Evolutionary conservation across 495 filamentous ascomycete species (phyloP).

Genomic region (Achaetomiella virescens): DNA sequence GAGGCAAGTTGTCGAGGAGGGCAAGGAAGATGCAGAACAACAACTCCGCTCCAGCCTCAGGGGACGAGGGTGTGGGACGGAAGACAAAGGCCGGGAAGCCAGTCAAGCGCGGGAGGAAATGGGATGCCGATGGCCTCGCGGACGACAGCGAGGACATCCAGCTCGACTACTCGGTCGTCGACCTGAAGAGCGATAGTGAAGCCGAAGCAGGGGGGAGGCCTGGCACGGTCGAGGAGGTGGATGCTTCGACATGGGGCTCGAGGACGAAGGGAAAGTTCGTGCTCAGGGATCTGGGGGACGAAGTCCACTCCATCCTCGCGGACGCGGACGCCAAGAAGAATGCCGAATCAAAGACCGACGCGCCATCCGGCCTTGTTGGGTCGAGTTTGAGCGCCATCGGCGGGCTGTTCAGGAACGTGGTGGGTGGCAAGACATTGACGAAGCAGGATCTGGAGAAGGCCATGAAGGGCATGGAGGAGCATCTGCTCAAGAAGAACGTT

Average conservation of each 20-base stretch:
- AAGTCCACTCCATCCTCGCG: conserved; percentile 83
- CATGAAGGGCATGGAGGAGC: conserved; percentile 91
- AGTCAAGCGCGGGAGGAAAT: conserved; percentile 81
- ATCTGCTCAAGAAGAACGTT: conserved; percentile 92
- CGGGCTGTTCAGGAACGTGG: conserved; percentile 85
- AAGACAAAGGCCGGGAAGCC: conserved; percentile 53
- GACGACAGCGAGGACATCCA: conserved; percentile 77
- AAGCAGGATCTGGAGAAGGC: conserved; percentile 83
- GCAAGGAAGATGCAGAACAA: conserved; percentile 67
- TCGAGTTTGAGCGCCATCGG: conserved; percentile 73
- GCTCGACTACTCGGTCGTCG: conserved; percentile 76
- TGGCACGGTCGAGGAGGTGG: conserved; percentile 61
- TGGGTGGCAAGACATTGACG: conserved; percentile 87
- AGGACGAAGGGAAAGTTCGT: conserved; percentile 90
- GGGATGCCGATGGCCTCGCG: conserved; percentile 83
- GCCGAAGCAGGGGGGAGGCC: conserved; percentile 38
- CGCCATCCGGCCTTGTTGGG: conserved; percentile 58
- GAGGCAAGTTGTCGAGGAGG: conserved; percentile 69
- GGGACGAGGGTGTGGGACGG: conserved; percentile 62
- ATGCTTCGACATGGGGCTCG: conserved; percentile 73
- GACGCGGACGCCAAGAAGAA: conserved; percentile 62
- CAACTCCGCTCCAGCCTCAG: conserved; percentile 62
- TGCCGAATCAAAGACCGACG: conserved; percentile 37
- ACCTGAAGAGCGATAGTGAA: conserved; percentile 48
- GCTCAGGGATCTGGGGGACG: conserved; percentile 84